These are phyloP conservation scores for Venturia effusa DNA, from an alignment of 2,329 filamentous ascomycete species.

Conservation along the genomic window DNA sequence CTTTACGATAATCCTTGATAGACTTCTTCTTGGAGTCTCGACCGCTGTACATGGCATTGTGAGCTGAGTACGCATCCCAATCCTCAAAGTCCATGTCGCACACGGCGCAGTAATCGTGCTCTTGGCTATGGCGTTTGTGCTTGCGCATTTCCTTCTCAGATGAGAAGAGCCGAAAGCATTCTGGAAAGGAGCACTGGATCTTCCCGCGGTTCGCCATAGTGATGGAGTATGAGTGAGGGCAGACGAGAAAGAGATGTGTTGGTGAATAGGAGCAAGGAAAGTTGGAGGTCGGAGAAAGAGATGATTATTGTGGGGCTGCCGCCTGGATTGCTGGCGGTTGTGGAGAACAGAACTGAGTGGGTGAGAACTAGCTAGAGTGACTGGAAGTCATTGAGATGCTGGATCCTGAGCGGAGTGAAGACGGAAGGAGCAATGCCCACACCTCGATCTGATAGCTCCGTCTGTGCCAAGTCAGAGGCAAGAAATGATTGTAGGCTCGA, in stretches of 20 bases:
- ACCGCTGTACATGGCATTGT: constrained; percentile 28
- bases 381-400: neutral
- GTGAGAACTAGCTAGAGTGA: neutral
- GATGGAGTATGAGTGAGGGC: neutral
- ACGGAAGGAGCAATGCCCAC: neutral
- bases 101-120: constrained; percentile 36
- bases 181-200: constrained; percentile 31
- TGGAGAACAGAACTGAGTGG: neutral
- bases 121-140: constrained; percentile 37
- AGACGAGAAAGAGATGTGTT: neutral
- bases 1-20: constrained; percentile 5
- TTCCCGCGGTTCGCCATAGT: constrained; percentile 4
- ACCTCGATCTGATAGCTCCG: neutral
- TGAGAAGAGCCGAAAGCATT: constrained; percentile 37
- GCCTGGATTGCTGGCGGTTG: neutral
- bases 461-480: neutral
- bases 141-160: constrained; percentile 34
- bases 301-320: neutral
- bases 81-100: constrained; percentile 35
- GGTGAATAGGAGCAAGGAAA: neutral
- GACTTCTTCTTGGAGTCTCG: constrained; percentile 3
- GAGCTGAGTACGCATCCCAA: constrained; percentile 34
- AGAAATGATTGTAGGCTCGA: neutral
- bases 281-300: neutral
- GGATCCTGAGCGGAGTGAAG: neutral